A percentile compares a stretch with the other conserved stretches of the same genome.
phyloP scores from a whole-genome alignment of 192 early-diverging fungal genomes.

The Gigaspora rosea region DNA sequence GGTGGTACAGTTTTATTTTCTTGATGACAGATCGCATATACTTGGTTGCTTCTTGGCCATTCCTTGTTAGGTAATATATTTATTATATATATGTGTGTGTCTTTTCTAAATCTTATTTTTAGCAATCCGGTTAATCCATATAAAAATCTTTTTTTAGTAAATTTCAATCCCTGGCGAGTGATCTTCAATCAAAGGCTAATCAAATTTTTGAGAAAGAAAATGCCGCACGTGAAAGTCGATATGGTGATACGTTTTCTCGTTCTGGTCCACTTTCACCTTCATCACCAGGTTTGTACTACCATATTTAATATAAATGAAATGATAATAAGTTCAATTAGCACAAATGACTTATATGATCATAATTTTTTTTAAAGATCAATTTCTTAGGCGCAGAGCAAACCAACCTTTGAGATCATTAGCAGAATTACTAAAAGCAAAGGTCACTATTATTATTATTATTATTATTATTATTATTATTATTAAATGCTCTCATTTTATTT shows the following conservation, averaged over 20 bases:
- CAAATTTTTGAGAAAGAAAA: constrained; percentile 48
- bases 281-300: constrained; percentile 38
- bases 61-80: constrained; percentile 57
- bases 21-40: constrained; percentile 66
- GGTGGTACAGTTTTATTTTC: constrained; percentile 65
- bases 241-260: constrained; percentile 29
- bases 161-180: constrained; percentile 55
- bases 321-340: not conserved
- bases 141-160: constrained; percentile 42
- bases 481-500: too few species aligned
- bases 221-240: constrained; percentile 34
- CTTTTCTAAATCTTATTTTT: constrained; percentile 4
- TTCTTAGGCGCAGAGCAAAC: constrained; percentile 51
- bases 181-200: constrained; percentile 50
- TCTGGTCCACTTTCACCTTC: constrained; percentile 39
- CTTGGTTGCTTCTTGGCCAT: constrained; percentile 67
- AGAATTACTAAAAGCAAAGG: constrained; percentile 53
- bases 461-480: not conserved
- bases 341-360: not conserved
- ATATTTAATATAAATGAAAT: not conserved
- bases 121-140: not conserved
- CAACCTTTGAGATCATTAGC: constrained; percentile 51
- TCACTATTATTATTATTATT: constrained; percentile 22
- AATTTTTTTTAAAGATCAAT: constrained; percentile 45
- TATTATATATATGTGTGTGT: not conserved